Evolutionary conservation across 345 rosid species (phyloP).

Genomic region (Salix udensis): DNA sequence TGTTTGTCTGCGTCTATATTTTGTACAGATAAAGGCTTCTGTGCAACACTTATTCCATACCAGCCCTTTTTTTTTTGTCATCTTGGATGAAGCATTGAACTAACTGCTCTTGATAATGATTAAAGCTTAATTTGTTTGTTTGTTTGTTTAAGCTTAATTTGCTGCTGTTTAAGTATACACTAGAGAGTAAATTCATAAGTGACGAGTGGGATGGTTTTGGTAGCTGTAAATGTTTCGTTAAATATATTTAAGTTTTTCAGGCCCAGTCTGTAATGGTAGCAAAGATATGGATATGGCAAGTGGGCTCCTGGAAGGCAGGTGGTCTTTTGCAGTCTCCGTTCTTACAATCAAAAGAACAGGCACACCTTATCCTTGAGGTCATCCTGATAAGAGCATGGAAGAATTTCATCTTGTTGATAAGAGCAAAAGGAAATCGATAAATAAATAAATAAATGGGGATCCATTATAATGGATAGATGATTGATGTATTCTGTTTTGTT

Average conservation of each 20-base stretch:
- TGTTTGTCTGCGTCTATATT: conserved; percentile 3
- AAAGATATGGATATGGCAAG: conserved; percentile 92
- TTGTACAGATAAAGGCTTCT: not conserved
- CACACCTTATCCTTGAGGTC: not conserved
- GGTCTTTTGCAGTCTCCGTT: conserved; percentile 74
- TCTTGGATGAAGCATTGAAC: not conserved
- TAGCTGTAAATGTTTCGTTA: not conserved
- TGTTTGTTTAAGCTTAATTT: conserved; percentile 43
- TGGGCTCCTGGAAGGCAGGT: conserved; percentile 90
- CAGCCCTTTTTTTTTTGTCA: not conserved
- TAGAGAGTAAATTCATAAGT: not conserved
- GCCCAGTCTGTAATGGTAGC: conserved; percentile 80
- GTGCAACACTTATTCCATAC: not conserved
- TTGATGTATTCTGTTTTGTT: too few species aligned
- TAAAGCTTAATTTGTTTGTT: not conserved
- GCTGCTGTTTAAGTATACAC: not conserved
- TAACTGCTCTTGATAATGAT: not conserved
- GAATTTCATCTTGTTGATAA: too few species aligned
- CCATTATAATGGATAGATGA: too few species aligned
- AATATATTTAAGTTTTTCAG: conserved; percentile 35
- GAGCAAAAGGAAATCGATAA: not conserved
- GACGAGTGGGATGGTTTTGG: not conserved
- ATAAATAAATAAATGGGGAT: not conserved
- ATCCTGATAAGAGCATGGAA: not conserved
- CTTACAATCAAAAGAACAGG: conserved; percentile 68